Base-by-base conservation (phyloP, 306 rosid species). In the Fragaria vesca region DNA sequence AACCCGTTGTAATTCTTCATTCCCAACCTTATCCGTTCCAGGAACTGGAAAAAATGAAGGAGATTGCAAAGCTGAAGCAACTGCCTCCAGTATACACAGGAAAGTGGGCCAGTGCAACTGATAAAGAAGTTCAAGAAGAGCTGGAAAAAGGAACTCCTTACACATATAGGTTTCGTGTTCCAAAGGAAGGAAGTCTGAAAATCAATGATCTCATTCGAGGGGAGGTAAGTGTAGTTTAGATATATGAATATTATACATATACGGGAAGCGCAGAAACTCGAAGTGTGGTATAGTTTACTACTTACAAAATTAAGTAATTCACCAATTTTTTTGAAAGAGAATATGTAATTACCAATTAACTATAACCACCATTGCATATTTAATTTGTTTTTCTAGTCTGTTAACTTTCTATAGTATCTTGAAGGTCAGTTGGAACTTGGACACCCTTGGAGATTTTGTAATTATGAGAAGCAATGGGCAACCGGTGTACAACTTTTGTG, bases 391-490 rank as follows among this genome's bases (percentile, higher is more conserved):
- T 58, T 76, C 55, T 78, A 34, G 43, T 86, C 78, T 79, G 65
- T 81, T 93, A 82, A 92, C 89, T 84, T 80, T 74, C 81, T 78
- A 83, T 89, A 86, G 96, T 88, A 86, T 91, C 85, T 74, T 95
- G 93, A 95, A 95, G 99, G 97, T 95, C 85, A 90, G 90, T 85
- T 95, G 99, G 99, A 95, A 92, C 84, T 88, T 95, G 93, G 93
- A 91, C 84, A 93, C 99, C 0, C 97, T 95, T 78, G 98, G 98
- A 84, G 97, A 93, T 89, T 93, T 93, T 88, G 99, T 95, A 61
- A 84, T 95, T 48, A 93, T 95, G 99, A 88, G 99, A 86, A 95
- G 99, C 87, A 95, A 95, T 71, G 99, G 99, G 72, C 97, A 91
- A 69, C 99, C 97, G 17, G 97, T 95, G 79, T 95, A 95, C 85